Percentiles rank a stretch among this genome's conserved stretches.
These are phyloP conservation scores for Apiosordaria backusii DNA, from an alignment of 495 filamentous ascomycete species.

Conservation along the genomic window DNA sequence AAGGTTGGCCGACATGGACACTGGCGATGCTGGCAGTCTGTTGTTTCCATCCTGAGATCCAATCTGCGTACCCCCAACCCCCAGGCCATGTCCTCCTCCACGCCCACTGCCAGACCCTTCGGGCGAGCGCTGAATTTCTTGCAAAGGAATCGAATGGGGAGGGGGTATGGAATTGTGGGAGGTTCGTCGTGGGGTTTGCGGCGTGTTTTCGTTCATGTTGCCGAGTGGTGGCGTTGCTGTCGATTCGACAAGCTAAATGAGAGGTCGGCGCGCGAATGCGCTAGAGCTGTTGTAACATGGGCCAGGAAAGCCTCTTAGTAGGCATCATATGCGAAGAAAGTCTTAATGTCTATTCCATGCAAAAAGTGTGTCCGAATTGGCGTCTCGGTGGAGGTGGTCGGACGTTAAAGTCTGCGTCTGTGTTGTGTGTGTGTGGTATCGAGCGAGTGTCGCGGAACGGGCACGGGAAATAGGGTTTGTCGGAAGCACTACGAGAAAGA, in stretches of 20 bases:
- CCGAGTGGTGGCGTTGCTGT: not conserved
- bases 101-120: conserved; percentile 37
- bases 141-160: conserved; percentile 73
- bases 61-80: conserved; percentile 27
- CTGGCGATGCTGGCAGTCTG: conserved; percentile 26
- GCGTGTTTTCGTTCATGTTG: conserved; percentile 28
- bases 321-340: conserved; percentile 24
- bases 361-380: not conserved
- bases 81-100: conserved; percentile 20
- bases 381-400: not conserved
- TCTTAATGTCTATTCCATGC: not conserved
- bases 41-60: conserved; percentile 16
- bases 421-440: not conserved
- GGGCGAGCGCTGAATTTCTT: conserved; percentile 66
- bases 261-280: conserved; percentile 26
- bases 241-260: not conserved
- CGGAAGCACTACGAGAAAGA: not conserved
- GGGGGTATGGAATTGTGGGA: conserved; percentile 57
- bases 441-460: not conserved
- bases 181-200: conserved; percentile 33
- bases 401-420: not conserved
- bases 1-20: conserved; percentile 40
- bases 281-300: conserved; percentile 25
- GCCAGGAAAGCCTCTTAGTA: conserved; percentile 6
- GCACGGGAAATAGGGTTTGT: not conserved